These are phyloP conservation scores for Malania oleifera DNA, from an alignment of 164 flowering plant species.

Conservation along the genomic window DNA sequence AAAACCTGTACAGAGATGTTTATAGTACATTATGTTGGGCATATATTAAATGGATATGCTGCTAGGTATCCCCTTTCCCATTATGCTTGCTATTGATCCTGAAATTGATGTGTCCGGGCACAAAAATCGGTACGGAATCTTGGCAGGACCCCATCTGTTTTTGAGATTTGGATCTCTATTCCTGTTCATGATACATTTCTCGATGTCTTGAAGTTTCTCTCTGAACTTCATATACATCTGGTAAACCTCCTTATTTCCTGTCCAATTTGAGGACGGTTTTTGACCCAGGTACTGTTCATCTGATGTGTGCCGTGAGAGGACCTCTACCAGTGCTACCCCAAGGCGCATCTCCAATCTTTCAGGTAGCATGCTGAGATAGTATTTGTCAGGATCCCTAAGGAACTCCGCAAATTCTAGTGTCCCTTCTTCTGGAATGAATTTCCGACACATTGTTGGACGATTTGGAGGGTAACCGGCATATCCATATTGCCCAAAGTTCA, in stretches of 20 bases:
- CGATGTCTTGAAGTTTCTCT: slow-evolving; percentile 27
- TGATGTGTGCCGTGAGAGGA: slow-evolving; percentile 43
- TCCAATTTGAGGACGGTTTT: slow-evolving; percentile 41
- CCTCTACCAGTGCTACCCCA: slow-evolving; percentile 24
- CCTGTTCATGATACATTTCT: slow-evolving; percentile 35
- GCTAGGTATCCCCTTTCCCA: slow-evolving; percentile 56
- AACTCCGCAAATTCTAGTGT: slow-evolving; percentile 45
- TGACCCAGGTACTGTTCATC: slow-evolving; percentile 62
- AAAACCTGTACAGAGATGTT: too few relatives aligned
- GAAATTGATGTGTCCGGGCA: slow-evolving; percentile 28
- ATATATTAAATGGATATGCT: slow-evolving; percentile 30
- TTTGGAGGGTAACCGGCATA: slow-evolving; percentile 54
- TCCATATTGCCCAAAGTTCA: slow-evolving; percentile 59
- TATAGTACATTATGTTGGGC: too few relatives aligned
- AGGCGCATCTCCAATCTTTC: slow-evolving; percentile 19
- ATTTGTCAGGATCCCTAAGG: slow-evolving; percentile 42
- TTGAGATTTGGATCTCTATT: slow-evolving; percentile 32
- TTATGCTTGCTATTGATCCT: slow-evolving; percentile 22
- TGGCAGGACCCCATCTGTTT: slow-evolving; percentile 41
- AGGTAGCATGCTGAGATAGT: slow-evolving; percentile 37
- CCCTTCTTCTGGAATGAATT: slow-evolving; percentile 46
- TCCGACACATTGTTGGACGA: slow-evolving; percentile 44
- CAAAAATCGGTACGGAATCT: slow-evolving; percentile 34
- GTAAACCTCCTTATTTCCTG: slow-evolving; percentile 25
- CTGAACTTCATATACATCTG: slow-evolving; percentile 31